Base-by-base conservation (phyloP, 2,329 filamentous ascomycete genomes). In the Xylaria sp. region DNA sequence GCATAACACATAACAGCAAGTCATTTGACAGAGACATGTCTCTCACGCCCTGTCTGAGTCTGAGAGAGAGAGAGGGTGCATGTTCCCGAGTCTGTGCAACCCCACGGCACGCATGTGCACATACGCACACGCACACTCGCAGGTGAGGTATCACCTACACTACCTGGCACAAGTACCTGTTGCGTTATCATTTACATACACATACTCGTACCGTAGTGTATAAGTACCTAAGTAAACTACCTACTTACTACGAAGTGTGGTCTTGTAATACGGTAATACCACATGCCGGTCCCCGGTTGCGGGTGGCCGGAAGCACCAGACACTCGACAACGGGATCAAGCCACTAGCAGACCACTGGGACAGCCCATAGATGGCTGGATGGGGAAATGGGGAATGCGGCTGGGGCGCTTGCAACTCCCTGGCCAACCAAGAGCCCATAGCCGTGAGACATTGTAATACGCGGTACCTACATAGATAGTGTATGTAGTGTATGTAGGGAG, bases 391-490 rank as follows among this genome's bases (percentile, higher is more conserved):
- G 17, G 4, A 15, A 29, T 49, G 54, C 54, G 54, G 19, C 59
- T 58, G 48, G 54, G 49, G 59, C 54, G 53, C 25, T 60, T 62
- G 48, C 17, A 9, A 38, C 38, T 54, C 44, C 23, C 56, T 46
- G 46, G 49, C 65, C 60, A 64, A 51, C 64, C 59, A 67, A 64
- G 54, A 48, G 46, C 23, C 11, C 29, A n/a, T n/a, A n/a, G n/a
- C n/a, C n/a, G n/a, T n/a, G n/a, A n/a, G n/a, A n/a, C n/a, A n/a
- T n/a, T n/a, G n/a, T n/a, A n/a, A n/a, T n/a, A n/a, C n/a, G n/a
- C n/a, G n/a, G n/a, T n/a, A n/a, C n/a, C n/a, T n/a, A n/a, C n/a
- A n/a, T n/a, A n/a, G n/a, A n/a, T n/a, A n/a, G n/a, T n/a, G n/a
- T n/a, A n/a, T n/a, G n/a, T n/a, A n/a, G n/a, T n/a, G n/a, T n/a